phyloP scores from a whole-genome alignment of 1,139 yeast genomes.

The Hanseniaspora gamundiae region DNA sequence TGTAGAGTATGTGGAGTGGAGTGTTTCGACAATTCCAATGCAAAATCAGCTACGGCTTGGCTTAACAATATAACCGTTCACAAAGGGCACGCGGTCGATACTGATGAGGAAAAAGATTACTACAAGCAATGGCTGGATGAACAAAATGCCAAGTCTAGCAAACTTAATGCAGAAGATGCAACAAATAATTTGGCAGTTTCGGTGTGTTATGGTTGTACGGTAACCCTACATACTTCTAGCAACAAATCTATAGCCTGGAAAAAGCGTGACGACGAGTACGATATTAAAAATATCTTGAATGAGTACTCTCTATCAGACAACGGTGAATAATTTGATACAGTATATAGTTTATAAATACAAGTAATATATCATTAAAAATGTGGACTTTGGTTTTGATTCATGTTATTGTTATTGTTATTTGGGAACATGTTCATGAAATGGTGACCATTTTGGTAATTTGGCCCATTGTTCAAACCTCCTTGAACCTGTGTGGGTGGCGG shows the following conservation, averaged over 20 bases:
- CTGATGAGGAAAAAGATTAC: slow-evolving; percentile 36
- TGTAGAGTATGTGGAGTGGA: slow-evolving; percentile 45
- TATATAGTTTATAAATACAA: neutral
- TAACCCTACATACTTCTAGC: slow-evolving; percentile 38
- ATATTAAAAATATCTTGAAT: slow-evolving; percentile 30
- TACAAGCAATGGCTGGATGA: slow-evolving; percentile 26
- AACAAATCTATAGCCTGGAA: slow-evolving; percentile 47
- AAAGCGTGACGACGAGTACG: slow-evolving; percentile 17
- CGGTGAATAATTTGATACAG: slow-evolving; percentile 11
- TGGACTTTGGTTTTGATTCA: neutral
- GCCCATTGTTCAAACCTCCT: neutral
- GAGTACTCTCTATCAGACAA: slow-evolving; percentile 41
- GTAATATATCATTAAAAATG: neutral
- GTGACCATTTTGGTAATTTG: neutral
- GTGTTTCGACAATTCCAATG: slow-evolving; percentile 34
- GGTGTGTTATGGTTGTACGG: slow-evolving; percentile 67
- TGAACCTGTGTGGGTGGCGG: neutral
- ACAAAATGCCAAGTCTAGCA: neutral
- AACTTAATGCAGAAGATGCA: slow-evolving; percentile 7
- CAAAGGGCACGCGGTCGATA: slow-evolving; percentile 38
- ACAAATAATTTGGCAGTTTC: slow-evolving; percentile 25
- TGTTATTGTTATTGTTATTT: neutral
- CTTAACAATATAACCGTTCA: slow-evolving; percentile 59
- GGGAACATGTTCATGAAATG: neutral
- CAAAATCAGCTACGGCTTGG: slow-evolving; percentile 46